Evolutionary conservation across 1,284 basidiomycete species (phyloP).

Genomic region (Marasmius fiardii): DNA sequence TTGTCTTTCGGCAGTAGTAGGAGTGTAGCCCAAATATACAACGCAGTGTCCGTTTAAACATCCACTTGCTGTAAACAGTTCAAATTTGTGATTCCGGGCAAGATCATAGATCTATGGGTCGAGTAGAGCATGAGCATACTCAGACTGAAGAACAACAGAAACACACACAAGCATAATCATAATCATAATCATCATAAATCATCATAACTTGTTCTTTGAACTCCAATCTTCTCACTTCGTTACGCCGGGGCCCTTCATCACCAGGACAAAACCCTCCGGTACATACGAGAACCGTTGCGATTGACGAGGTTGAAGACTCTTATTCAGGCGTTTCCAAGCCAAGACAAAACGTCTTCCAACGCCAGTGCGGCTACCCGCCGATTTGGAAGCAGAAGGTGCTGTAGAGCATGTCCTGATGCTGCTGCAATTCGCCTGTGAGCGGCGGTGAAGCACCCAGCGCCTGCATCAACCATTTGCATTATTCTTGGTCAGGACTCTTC

Average conservation of each 20-base stretch:
- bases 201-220: neutral
- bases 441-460: neutral
- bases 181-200: neutral
- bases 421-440: neutral
- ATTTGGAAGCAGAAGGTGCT: neutral
- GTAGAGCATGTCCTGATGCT: neutral
- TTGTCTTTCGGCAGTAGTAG: too few relatives aligned
- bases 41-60: too few relatives aligned
- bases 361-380: conserved; percentile 6
- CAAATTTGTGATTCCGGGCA: too few relatives aligned
- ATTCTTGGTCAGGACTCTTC: neutral
- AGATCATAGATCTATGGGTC: too few relatives aligned
- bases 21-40: too few relatives aligned
- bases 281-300: conserved; percentile 30
- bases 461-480: too few relatives aligned
- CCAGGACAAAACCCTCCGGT: conserved; percentile 25
- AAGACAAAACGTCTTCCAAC: conserved; percentile 23
- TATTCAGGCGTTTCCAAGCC: conserved; percentile 26
- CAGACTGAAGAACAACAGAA: too few relatives aligned
- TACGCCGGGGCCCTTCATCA: neutral
- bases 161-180: too few relatives aligned
- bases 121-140: too few relatives aligned
- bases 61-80: too few relatives aligned
- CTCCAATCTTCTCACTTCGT: neutral
- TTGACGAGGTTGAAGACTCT: conserved; percentile 17